Evolutionary conservation across 2,329 filamentous ascomycete species (phyloP), one percentile per base, ranked within the genome.

Genomic region (Polychaeton citri): DNA sequence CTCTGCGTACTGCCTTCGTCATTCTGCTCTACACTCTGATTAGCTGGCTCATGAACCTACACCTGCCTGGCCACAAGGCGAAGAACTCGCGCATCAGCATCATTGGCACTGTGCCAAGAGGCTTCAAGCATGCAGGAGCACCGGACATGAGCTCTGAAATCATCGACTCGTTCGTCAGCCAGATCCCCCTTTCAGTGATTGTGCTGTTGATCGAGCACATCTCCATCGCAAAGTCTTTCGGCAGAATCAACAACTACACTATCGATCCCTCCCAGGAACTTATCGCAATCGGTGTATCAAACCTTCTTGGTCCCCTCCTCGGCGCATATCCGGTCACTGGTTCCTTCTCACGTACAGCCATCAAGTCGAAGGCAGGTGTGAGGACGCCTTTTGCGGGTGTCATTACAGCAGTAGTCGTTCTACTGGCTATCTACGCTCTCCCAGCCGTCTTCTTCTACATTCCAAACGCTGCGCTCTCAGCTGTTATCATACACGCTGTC

Each of bases 161-260:
- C 35, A 72, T 94, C 52, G 68, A 64, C 2, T 62, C 74, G 1
- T 85, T 93, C 51, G 68, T 72, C 1, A 66, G 68, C 30, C 71
- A 95, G 44, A 65, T 96, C 3, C 90, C 90, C 0, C 81, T 82
- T 6, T 79, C 81, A 1, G 78, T 95, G 35, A 93, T 96, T 45
- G 87, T 98, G n/a, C 69, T 96, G 38, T 69, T 96, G 21, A 92
- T 96, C 42, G 90, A 96, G 60, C 88, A 96, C 56, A 94, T 96
- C 49, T 86, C 88, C 33, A 95, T 96, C 43, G 85, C 87, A 13
- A 98, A 96, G 59, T 95, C 88, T 0, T 96, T 98, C 48, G 90
- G 90, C 7, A 75, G 88, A 40, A 74, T 95, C 49, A 96, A 95
- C 66, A 93, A 94, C 63, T 98, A 98, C 61, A 79, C 76, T 12